These are phyloP conservation scores for Candida suzukii DNA, from an alignment of 805 yeast genomes.

Conservation along the genomic window DNA sequence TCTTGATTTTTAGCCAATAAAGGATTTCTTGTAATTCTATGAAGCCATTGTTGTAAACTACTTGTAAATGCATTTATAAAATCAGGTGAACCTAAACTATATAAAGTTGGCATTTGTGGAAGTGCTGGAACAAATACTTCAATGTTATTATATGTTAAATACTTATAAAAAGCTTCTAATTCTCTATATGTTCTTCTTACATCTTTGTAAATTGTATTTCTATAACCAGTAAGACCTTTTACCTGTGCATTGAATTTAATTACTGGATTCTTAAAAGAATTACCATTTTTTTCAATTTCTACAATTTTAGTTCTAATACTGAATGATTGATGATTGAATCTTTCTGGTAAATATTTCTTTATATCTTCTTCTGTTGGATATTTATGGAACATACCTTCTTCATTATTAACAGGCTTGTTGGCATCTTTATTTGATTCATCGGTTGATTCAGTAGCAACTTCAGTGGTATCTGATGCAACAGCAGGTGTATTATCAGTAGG, in stretches of 20 bases:
- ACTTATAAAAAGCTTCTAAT: constrained; percentile 66
- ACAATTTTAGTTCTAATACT: constrained; percentile 48
- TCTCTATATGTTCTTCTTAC: constrained; percentile 79
- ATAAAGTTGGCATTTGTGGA: constrained; percentile 69
- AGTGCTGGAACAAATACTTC: constrained; percentile 92
- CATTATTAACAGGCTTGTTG: constrained; percentile 5
- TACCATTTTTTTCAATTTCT: constrained; percentile 62
- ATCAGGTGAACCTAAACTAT: constrained; percentile 80
- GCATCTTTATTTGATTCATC: neutral
- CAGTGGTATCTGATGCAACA: neutral
- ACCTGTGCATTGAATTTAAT: constrained; percentile 58
- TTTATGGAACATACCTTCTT: constrained; percentile 13
- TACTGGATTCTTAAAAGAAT: constrained; percentile 64
- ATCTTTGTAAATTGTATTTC: constrained; percentile 64
- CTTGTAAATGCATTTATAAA: constrained; percentile 50
- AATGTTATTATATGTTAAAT: constrained; percentile 71
- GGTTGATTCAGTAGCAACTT: neutral
- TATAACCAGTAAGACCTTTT: constrained; percentile 61
- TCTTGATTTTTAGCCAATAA: constrained; percentile 84
- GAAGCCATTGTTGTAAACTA: constrained; percentile 81
- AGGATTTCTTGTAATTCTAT: constrained; percentile 65
- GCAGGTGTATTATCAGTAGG: too few species aligned
- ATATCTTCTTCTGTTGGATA: constrained; percentile 34
- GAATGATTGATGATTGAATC: constrained; percentile 33
- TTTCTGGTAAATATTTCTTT: constrained; percentile 42